phyloP scores from a whole-genome alignment of 2,329 filamentous ascomycete genomes.

The Chrysoporthe deuterocubensis region DNA sequence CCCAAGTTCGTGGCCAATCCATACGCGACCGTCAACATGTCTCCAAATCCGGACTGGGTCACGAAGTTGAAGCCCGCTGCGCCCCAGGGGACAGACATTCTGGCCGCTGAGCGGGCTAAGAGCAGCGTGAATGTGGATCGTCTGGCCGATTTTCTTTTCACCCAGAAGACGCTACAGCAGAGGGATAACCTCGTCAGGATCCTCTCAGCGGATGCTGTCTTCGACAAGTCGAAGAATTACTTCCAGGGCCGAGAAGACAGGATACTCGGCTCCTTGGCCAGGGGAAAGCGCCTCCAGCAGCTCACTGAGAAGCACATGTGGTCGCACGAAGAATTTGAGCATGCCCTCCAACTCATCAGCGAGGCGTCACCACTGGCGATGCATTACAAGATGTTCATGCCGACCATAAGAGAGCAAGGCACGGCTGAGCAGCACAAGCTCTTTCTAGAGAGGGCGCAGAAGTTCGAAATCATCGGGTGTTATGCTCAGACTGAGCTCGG shows the following conservation, averaged over 20 bases:
- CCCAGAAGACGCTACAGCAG: slow-evolving; percentile 64
- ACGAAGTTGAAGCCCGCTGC: slow-evolving; percentile 49
- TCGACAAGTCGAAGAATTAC: slow-evolving; percentile 80
- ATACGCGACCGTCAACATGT: slow-evolving; percentile 17
- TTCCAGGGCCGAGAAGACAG: slow-evolving; percentile 71
- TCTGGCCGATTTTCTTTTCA: slow-evolving; percentile 71
- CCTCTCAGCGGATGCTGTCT: slow-evolving; percentile 70
- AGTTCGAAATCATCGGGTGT: slow-evolving; percentile 76
- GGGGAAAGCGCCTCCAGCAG: slow-evolving; percentile 71
- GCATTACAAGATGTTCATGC: slow-evolving; percentile 60
- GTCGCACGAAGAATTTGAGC: slow-evolving; percentile 64
- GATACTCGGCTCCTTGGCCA: slow-evolving; percentile 70
- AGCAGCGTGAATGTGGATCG: slow-evolving; percentile 70
- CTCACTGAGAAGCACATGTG: slow-evolving; percentile 70
- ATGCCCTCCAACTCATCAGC: slow-evolving; percentile 70
- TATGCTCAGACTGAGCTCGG: slow-evolving; percentile 83
- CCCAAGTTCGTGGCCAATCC: too few species aligned
- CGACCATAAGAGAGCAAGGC: slow-evolving; percentile 71
- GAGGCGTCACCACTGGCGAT: slow-evolving; percentile 77
- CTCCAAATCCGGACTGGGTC: slow-evolving; percentile 33
- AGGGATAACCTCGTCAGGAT: slow-evolving; percentile 65
- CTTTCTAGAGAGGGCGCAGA: slow-evolving; percentile 70
- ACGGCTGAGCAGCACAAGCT: slow-evolving; percentile 74
- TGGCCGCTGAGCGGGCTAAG: slow-evolving; percentile 68
- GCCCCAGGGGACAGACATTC: slow-evolving; percentile 71